Evolutionary conservation across 768 basidiomycete species (phyloP).

Genomic region (Neoboletus magnificus): DNA sequence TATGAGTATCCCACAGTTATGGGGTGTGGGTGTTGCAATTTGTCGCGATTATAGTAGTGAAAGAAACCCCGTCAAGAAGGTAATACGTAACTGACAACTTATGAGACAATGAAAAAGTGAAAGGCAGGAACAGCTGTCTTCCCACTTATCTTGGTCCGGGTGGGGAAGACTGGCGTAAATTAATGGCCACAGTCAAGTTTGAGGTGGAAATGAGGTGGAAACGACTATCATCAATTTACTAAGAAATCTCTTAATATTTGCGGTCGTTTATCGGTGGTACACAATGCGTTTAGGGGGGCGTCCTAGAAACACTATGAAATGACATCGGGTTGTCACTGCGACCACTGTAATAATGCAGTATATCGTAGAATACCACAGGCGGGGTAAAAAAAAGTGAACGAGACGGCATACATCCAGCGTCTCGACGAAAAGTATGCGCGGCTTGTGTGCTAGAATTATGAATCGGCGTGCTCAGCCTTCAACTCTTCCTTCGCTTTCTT

Average conservation of each 20-base stretch:
- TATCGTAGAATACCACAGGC: not conserved
- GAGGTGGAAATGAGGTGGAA: too few relatives aligned
- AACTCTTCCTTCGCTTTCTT: constrained; percentile 14
- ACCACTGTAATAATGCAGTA: constrained; percentile 11
- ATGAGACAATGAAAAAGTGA: too few relatives aligned
- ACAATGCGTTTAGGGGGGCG: not conserved
- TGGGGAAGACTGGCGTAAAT: too few relatives aligned
- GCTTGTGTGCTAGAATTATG: constrained; percentile 8
- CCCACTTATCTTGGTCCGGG: too few relatives aligned
- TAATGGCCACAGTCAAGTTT: too few relatives aligned
- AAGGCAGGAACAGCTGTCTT: too few relatives aligned
- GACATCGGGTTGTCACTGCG: not conserved
- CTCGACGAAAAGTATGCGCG: not conserved
- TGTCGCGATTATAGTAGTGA: too few relatives aligned
- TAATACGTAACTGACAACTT: too few relatives aligned
- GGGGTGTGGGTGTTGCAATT: too few relatives aligned
- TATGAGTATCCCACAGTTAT: too few relatives aligned
- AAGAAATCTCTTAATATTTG: not conserved
- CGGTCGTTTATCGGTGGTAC: not conserved
- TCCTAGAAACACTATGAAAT: constrained; percentile 1
- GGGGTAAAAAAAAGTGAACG: not conserved
- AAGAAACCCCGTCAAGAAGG: too few relatives aligned
- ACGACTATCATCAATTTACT: too few relatives aligned
- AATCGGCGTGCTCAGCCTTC: not conserved
- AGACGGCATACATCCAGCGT: constrained; percentile 1